Conservation (phyloP, 257 asterid species). For the Solanum dulcamara region DNA sequence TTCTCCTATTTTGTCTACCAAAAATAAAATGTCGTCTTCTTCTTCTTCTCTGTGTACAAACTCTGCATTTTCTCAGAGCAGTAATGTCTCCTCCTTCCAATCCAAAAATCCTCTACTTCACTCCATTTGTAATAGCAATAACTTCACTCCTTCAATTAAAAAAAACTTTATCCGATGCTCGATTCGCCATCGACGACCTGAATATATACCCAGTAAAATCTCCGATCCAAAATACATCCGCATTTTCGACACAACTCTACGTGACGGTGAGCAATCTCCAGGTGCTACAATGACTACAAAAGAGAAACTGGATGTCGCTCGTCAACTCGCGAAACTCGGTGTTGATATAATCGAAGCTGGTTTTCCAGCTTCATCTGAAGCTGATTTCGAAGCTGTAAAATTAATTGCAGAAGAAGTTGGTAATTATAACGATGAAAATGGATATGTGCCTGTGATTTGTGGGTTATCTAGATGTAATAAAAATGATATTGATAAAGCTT, state of each 20-base stretch:
- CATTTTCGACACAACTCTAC: slow-evolving; percentile 88
- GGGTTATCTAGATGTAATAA: slow-evolving; percentile 87
- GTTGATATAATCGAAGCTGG: slow-evolving; percentile 97
- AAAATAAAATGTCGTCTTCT: neutral
- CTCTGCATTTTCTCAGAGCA: neutral
- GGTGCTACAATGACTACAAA: slow-evolving; percentile 94
- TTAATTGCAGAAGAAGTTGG: slow-evolving; percentile 76
- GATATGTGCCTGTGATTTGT: slow-evolving; percentile 72
- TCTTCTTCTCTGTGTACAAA: neutral
- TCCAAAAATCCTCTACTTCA: neutral
- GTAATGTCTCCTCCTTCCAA: neutral
- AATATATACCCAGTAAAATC: slow-evolving; percentile 61
- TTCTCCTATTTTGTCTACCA: neutral
- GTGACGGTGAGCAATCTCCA: slow-evolving; percentile 99
- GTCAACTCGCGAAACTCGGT: slow-evolving; percentile 73
- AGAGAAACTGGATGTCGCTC: slow-evolving; percentile 82
- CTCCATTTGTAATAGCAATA: neutral
- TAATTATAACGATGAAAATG: slow-evolving; percentile 6
- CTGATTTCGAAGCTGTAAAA: slow-evolving; percentile 76
- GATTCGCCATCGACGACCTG: slow-evolving; percentile 23
- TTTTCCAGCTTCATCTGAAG: slow-evolving; percentile 85
- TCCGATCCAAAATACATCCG: slow-evolving; percentile 82
- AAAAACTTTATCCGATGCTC: neutral
- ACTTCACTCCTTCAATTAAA: neutral
- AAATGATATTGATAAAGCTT: slow-evolving; percentile 74